Evolutionary conservation across 2,329 filamentous ascomycete genomes (phyloP).

Genomic region (Botryotinia convoluta): DNA sequence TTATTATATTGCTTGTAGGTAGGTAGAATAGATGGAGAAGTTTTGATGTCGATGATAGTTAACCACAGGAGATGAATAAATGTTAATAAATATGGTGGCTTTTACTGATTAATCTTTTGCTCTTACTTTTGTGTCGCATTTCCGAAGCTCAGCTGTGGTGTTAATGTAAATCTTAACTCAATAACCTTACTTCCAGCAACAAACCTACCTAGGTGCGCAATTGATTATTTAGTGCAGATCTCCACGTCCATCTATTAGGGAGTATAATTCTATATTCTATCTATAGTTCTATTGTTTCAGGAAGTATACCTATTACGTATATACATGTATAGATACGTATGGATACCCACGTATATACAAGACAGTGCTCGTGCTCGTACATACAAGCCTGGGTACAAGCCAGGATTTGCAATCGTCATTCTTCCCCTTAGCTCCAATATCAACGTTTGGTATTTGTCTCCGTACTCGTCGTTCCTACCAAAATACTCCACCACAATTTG

Average conservation of each 20-base stretch:
- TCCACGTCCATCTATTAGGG: background rate
- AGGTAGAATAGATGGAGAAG: background rate
- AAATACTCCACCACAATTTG: background rate
- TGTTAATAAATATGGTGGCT: background rate
- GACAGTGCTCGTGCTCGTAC: background rate
- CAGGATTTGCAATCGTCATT: background rate
- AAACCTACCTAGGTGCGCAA: background rate
- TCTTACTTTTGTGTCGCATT: background rate
- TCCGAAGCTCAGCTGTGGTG: background rate
- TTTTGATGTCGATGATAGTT: background rate
- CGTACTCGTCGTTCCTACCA: background rate
- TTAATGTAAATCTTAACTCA: background rate
- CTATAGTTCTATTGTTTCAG: background rate
- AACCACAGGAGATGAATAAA: background rate
- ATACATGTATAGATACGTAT: background rate
- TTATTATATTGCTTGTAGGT: background rate
- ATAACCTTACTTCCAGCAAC: background rate
- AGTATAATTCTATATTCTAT: background rate
- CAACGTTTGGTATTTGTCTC: background rate
- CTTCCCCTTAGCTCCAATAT: background rate
- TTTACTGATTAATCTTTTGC: background rate
- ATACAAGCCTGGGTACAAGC: background rate
- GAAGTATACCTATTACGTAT: background rate
- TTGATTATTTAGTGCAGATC: background rate
- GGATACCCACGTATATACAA: background rate